These are phyloP conservation scores for Mimosa bimucronata DNA, from an alignment of 306 rosid species.

Conservation along the genomic window DNA sequence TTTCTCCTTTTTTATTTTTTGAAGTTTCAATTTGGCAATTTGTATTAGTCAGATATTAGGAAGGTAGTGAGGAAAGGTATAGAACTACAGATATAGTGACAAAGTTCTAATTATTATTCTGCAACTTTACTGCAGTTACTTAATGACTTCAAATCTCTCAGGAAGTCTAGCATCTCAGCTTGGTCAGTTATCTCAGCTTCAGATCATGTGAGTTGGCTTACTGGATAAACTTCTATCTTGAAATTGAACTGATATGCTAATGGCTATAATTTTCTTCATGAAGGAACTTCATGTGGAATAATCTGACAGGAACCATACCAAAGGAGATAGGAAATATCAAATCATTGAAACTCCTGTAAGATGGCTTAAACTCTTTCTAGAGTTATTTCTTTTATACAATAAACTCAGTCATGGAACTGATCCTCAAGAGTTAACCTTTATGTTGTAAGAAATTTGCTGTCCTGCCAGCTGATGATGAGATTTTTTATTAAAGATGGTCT, in stretches of 20 bases:
- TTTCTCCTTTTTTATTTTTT: constrained; percentile 5
- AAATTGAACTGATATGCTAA: constrained; percentile 37
- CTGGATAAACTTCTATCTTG: constrained; percentile 23
- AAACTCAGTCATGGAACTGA: constrained; percentile 32
- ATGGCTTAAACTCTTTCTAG: constrained; percentile 26
- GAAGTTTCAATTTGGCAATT: not conserved
- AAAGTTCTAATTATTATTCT: constrained; percentile 29
- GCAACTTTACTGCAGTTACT: constrained; percentile 56
- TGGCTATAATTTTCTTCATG: constrained; percentile 35
- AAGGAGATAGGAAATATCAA: constrained; percentile 75
- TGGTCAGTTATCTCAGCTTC: constrained; percentile 64
- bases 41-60: not conserved
- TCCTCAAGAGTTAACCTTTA: constrained; percentile 28
- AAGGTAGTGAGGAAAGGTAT: not conserved
- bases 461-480: constrained; percentile 14
- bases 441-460: constrained; percentile 29
- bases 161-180: constrained; percentile 75
- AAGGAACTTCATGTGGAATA: constrained; percentile 95
- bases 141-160: constrained; percentile 67
- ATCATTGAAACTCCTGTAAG: constrained; percentile 78
- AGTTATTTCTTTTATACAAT: constrained; percentile 25
- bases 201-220: constrained; percentile 62
- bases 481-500: constrained; percentile 24
- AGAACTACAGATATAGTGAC: not conserved
- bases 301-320: constrained; percentile 69